Evolutionary conservation across 2,329 filamentous ascomycete species (phyloP).

Genomic region (Metarhizium robertsii): DNA sequence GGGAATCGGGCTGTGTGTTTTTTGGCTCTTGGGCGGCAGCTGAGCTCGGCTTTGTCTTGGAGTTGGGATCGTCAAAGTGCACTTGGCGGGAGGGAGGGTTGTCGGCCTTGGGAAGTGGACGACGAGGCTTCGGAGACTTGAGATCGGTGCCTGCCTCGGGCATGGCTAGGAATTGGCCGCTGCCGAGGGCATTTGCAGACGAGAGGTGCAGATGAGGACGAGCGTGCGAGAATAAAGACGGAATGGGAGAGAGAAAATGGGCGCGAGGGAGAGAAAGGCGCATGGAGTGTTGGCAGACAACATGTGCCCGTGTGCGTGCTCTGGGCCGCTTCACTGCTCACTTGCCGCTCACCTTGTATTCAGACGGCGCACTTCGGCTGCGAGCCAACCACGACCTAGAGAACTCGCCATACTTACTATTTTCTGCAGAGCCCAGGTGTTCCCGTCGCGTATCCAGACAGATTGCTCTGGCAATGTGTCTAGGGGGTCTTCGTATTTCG

Average conservation of each 20-base stretch:
- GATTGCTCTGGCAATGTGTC: constrained; percentile 30
- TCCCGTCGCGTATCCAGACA: constrained; percentile 30
- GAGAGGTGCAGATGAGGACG: not conserved
- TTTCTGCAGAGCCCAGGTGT: constrained; percentile 26
- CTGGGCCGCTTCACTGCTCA: constrained; percentile 2
- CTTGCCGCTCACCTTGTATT: constrained; percentile 5
- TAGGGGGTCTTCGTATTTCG: constrained; percentile 33
- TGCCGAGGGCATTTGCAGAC: not conserved
- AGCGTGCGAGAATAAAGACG: not conserved
- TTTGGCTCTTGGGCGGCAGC: not conserved
- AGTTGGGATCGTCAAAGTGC: constrained; percentile 14
- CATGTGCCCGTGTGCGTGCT: not conserved
- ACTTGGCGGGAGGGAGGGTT: constrained; percentile 22
- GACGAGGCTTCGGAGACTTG: constrained; percentile 18
- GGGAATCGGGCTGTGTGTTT: constrained; percentile 6
- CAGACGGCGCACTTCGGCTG: not conserved
- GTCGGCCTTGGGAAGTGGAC: constrained; percentile 13
- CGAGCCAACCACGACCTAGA: not conserved
- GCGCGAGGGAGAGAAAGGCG: not conserved
- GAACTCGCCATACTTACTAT: constrained; percentile 24
- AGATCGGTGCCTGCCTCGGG: constrained; percentile 14
- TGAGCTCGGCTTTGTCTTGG: not conserved
- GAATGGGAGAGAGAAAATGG: not conserved
- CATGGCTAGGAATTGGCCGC: constrained; percentile 13
- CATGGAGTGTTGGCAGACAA: not conserved